Conservation (phyloP, 2,329 filamentous ascomycete genomes). For the Aspergillus amoenus region DNA sequence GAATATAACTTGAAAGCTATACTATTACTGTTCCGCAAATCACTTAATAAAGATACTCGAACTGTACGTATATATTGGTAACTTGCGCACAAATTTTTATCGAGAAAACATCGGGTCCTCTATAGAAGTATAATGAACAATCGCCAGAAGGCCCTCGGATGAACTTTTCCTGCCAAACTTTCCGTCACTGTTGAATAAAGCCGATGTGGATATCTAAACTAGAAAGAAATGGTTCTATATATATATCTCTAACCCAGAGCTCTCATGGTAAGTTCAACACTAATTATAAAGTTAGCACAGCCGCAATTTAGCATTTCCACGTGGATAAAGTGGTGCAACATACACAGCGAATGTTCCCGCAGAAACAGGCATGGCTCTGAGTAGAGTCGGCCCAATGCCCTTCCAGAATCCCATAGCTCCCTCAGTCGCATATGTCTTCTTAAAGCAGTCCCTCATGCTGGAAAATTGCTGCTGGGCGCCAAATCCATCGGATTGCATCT, state of each 20-base stretch:
- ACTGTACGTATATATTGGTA: neutral
- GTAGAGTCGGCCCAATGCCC: constrained; percentile 82
- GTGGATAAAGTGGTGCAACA: constrained; percentile 19
- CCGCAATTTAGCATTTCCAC: neutral
- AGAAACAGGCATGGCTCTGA: constrained; percentile 95
- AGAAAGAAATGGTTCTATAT: constrained; percentile 1
- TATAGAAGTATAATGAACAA: neutral
- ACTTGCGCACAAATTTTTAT: neutral
- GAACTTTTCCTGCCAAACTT: constrained; percentile 6
- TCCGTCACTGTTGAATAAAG: constrained; percentile 10
- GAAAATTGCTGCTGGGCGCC: constrained; percentile 69
- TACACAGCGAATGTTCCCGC: constrained; percentile 93
- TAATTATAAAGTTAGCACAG: constrained; percentile 22
- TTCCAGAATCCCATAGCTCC: constrained; percentile 89
- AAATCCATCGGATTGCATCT: constrained; percentile 98
- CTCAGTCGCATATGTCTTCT: constrained; percentile 74
- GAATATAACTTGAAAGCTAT: constrained; percentile 1
- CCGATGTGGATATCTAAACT: constrained; percentile 8
- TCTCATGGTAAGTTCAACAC: constrained; percentile 49
- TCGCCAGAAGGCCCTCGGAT: neutral
- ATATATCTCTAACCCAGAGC: constrained; percentile 37
- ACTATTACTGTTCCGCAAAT: neutral
- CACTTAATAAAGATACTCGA: neutral
- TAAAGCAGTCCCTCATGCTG: constrained; percentile 86
- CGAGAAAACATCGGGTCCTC: neutral